Evolutionary conservation across 2,329 filamentous ascomycete genomes (phyloP).

Genomic region (Reticulascus tulasneorum): DNA sequence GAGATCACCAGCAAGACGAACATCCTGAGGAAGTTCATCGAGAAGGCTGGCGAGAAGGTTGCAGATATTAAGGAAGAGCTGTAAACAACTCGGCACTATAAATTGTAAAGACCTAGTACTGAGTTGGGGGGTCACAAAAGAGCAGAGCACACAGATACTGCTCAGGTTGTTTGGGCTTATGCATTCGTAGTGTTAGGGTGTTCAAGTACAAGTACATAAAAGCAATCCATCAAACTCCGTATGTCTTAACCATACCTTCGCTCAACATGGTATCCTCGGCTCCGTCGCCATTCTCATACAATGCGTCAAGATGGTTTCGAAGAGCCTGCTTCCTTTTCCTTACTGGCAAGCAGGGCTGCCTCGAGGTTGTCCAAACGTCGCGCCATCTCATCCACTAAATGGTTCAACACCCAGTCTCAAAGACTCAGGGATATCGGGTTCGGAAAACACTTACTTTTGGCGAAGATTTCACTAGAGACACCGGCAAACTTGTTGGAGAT

Average conservation of each 20-base stretch:
- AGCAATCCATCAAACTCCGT: too few relatives aligned
- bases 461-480: conserved; percentile 81
- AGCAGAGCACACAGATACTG: too few relatives aligned
- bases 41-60: conserved; percentile 51
- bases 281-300: too few relatives aligned
- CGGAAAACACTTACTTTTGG: conserved; percentile 75
- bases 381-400: conserved; percentile 88
- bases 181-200: too few relatives aligned
- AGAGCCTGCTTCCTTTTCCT: conserved; percentile 35
- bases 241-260: too few relatives aligned
- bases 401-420: background rate
- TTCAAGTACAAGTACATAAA: too few relatives aligned
- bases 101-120: too few relatives aligned
- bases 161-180: too few relatives aligned
- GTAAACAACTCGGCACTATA: conserved; percentile 38
- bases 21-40: conserved; percentile 74
- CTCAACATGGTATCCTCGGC: too few relatives aligned
- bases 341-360: conserved; percentile 60
- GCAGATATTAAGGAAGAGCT: conserved; percentile 63
- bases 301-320: conserved; percentile 32
- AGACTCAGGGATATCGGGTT: background rate
- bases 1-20: conserved; percentile 85
- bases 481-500: conserved; percentile 81
- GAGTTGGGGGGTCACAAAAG: too few relatives aligned
- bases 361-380: conserved; percentile 80